phyloP scores from a whole-genome alignment of 306 rosid genomes.

The Dalbergia cultrata region DNA sequence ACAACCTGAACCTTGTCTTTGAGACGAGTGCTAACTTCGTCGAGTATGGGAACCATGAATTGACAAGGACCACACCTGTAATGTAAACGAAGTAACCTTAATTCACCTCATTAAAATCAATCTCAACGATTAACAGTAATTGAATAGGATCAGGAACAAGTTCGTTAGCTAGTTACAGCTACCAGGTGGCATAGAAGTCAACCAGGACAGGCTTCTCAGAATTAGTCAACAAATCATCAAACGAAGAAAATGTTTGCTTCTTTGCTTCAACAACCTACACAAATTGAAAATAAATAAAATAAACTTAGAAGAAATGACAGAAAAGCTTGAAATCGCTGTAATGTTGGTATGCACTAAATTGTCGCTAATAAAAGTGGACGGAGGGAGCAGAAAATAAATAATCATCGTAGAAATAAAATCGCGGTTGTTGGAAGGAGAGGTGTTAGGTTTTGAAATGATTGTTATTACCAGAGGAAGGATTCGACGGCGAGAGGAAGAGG shows the following conservation, averaged over 20 bases:
- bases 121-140: no score
- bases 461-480: conserved; percentile 65
- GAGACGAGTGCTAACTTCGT: conserved; percentile 76
- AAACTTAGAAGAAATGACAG: no score
- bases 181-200: conserved; percentile 99
- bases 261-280: conserved; percentile 83
- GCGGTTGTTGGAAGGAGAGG: not conserved
- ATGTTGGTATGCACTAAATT: no score
- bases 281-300: not conserved
- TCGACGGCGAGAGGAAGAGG: conserved; percentile 52
- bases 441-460: not conserved
- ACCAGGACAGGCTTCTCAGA: conserved; percentile 86
- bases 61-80: conserved; percentile 99
- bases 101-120: no score
- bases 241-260: conserved; percentile 82
- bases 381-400: not conserved
- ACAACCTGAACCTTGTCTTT: conserved; percentile 74
- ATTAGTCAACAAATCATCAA: conserved; percentile 82
- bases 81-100: not conserved
- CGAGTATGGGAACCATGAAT: conserved; percentile 86
- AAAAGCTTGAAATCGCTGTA: no score
- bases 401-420: not conserved
- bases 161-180: not conserved
- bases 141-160: no score
- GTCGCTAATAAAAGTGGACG: no score